A percentile compares a stretch with the other conserved stretches of the same genome.
These are phyloP conservation scores for Penicillium paradoxum DNA, from an alignment of 495 filamentous ascomycete genomes.

Conservation along the genomic window DNA sequence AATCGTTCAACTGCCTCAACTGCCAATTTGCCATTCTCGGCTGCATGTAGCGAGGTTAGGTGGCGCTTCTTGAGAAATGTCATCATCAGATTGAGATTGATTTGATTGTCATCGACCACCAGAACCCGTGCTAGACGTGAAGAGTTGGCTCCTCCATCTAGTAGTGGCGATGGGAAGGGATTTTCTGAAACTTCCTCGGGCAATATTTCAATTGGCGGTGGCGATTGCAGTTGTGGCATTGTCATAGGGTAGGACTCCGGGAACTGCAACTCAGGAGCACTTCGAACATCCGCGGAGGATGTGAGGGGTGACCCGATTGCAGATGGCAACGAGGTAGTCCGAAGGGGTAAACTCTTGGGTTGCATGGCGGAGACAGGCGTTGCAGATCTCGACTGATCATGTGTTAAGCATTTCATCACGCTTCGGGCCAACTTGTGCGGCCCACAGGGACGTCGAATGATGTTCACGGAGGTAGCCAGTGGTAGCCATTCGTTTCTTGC, in stretches of 20 bases:
- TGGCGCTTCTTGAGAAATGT: constrained; percentile 54
- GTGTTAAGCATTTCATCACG: constrained; percentile 34
- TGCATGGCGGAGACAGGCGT: constrained; percentile 10
- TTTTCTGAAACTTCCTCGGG: constrained; percentile 9
- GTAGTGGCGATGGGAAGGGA: constrained; percentile 8
- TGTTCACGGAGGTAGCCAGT: constrained; percentile 34
- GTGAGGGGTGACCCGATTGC: not conserved
- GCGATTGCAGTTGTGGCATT: not conserved
- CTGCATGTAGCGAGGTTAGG: constrained; percentile 36
- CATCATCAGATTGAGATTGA: constrained; percentile 66
- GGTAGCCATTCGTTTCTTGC: constrained; percentile 29
- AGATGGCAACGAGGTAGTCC: constrained; percentile 7
- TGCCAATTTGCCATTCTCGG: constrained; percentile 50
- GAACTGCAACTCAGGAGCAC: not conserved
- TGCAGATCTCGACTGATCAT: constrained; percentile 12
- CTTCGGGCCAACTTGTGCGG: constrained; percentile 61
- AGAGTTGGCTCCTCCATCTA: not conserved
- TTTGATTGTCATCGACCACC: constrained; percentile 70
- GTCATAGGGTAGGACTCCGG: not conserved
- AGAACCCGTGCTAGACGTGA: constrained; percentile 40
- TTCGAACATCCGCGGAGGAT: not conserved
- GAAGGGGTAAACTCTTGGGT: constrained; percentile 14
- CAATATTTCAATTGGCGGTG: constrained; percentile 7
- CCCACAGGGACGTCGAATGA: constrained; percentile 52
- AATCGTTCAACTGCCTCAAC: constrained; percentile 45